These are phyloP conservation scores for Leucaena leucocephala DNA, from an alignment of 306 rosid species.

Conservation along the genomic window DNA sequence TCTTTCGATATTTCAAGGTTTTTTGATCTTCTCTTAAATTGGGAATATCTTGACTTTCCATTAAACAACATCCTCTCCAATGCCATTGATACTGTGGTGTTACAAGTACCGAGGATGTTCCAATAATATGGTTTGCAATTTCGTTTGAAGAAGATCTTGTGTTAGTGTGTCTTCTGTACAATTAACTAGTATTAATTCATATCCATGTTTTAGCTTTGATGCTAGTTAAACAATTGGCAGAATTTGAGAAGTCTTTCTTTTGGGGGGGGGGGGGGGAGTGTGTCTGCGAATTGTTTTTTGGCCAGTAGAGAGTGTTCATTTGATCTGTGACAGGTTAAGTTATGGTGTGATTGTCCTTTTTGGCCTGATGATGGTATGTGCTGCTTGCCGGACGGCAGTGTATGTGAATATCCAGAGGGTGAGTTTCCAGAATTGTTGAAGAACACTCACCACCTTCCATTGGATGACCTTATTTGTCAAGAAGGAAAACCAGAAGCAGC, in stretches of 20 bases:
- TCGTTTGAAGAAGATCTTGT: neutral
- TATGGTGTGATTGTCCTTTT: constrained; percentile 97
- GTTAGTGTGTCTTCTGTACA: neutral
- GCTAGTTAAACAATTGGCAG: neutral
- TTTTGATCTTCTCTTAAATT: constrained; percentile 14
- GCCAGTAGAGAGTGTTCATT: neutral
- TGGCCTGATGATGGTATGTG: constrained; percentile 99
- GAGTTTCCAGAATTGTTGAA: constrained; percentile 88
- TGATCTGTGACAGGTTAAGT: constrained; percentile 59
- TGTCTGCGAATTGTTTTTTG: neutral
- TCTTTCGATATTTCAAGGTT: constrained; percentile 74
- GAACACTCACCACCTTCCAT: constrained; percentile 68
- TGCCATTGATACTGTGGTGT: constrained; percentile 17
- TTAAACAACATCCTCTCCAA: neutral
- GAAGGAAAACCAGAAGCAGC: constrained; percentile 97
- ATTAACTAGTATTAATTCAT: neutral
- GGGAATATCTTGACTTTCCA: constrained; percentile 22
- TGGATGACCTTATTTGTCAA: constrained; percentile 80
- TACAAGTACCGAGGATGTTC: neutral
- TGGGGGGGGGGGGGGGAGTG: neutral
- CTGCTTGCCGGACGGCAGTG: constrained; percentile 92
- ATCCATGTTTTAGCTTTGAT: constrained; percentile 4
- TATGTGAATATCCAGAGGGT: constrained; percentile 89
- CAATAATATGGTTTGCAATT: neutral
- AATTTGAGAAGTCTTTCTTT: constrained; percentile 16